phyloP scores from a whole-genome alignment of 148 eudicot genomes.

The Rhododendron henanense region DNA sequence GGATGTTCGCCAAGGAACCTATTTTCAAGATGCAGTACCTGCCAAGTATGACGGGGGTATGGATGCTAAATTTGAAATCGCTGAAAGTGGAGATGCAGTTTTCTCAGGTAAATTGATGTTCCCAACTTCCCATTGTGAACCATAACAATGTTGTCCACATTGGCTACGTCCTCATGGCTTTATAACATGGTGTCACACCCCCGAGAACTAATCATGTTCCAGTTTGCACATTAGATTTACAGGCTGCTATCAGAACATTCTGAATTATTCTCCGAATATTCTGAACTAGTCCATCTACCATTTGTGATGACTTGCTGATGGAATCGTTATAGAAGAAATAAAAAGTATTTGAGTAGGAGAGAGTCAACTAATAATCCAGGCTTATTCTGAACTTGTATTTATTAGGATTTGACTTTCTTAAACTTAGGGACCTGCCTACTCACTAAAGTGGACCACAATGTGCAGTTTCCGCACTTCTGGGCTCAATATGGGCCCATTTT shows the following conservation, averaged over 20 bases:
- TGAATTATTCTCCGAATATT: background rate
- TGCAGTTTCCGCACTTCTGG: background rate
- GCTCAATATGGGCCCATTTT: background rate
- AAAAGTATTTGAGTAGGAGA: background rate
- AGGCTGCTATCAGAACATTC: background rate
- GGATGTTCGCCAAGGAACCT: slow-evolving; percentile 81
- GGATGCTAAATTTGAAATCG: slow-evolving; percentile 76
- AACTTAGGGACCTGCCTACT: background rate
- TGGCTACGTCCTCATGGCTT: background rate
- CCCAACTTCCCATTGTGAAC: background rate
- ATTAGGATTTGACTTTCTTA: background rate
- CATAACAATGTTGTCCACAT: background rate
- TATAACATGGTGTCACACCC: background rate
- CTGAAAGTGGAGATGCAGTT: slow-evolving; percentile 65
- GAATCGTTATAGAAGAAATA: background rate
- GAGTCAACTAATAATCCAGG: background rate
- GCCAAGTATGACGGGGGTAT: slow-evolving; percentile 90
- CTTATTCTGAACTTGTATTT: too few relatives aligned
- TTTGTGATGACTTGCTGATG: background rate
- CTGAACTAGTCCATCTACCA: background rate
- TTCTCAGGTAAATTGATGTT: slow-evolving; percentile 67
- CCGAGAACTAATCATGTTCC: background rate
- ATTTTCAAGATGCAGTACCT: slow-evolving; percentile 78
- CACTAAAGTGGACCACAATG: background rate
- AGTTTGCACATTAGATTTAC: slow-evolving; percentile 1